Evolutionary conservation across 1,284 basidiomycete genomes (phyloP), one percentile per base, ranked within the genome.

Genomic region (Ustilago tritici): DNA sequence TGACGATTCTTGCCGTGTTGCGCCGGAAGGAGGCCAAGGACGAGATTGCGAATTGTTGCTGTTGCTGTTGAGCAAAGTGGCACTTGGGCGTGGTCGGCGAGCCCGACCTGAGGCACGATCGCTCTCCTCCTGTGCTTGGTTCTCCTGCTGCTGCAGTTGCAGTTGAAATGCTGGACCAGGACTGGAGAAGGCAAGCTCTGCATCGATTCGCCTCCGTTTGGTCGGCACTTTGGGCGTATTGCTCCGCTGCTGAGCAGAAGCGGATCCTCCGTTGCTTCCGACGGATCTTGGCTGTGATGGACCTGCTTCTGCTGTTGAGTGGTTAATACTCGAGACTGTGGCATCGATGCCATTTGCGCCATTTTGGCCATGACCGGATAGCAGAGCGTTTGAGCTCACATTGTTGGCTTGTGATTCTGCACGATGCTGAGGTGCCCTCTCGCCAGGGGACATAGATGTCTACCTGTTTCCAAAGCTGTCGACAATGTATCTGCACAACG

Each of bases 101-200:
- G 49, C 63, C 52, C 56, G 61, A 15, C 50, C 64, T 46, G 68
- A 60, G 56, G 28, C 43, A 47, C 46, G 61, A 52, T 56, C 64
- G 36, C 35, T 63, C 12, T 50, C 56, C 6, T 59, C 34, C 41
- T 73, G 64, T 0, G 46, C 68, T n/a, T 54, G 50, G 17, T 41
- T 54, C 23, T 56, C 56, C 9, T 53, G n/a, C 28, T 65, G 56
- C 56, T 61, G 17, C 43, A 58, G 50, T 53, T 64, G 47, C 6
- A 78, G 43, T 57, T 71, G 72, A 43, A 84, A 82, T 0, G 82
- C 81, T 23, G 82, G 82, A 12, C 83, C 83, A 15, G 83, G 83
- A 57, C 78, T 81, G 62, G 79, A 82, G 40, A 84, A 84, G 17
- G 76, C 74, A 19, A 84, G 65, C 49, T 82, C 81, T 36, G 73